Evolutionary conservation across 805 yeast genomes (phyloP), one percentile per base, ranked within the genome.

Genomic region (Isabelozyma heimii): DNA sequence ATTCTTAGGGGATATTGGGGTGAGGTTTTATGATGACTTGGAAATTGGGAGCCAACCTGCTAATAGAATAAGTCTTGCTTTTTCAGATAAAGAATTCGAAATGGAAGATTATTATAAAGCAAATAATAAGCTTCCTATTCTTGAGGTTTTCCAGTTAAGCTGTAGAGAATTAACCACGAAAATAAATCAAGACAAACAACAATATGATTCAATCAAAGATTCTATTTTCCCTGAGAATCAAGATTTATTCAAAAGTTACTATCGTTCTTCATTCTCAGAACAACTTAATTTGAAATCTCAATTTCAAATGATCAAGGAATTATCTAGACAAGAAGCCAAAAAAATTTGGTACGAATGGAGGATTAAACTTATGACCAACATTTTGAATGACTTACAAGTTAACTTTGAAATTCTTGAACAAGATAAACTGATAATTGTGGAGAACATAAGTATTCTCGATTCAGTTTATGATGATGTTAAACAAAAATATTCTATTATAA

Each of bases 301-400:
- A 50, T 71, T 83, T 44, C 62, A 73, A 49, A 50, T 76, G 10
- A 65, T 83, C 40, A 81, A 81, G 57, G 77, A 73, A 28, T 77
- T 65, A 50, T 72, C 87, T 0, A 69, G 82, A 28, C 68, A 75
- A 28, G 80, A 79, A 56, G 81, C 88, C 0, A 73, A 70, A 49
- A 75, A 73, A 37, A 77, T 77, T 0, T 84, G 89, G 88, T 80
- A 79, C 54, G 77, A 75, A 44, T 84, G 89, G 90, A 66, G 88
- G 51, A 60, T 69, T 10, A 80, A 80, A 51, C 72, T 83, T 43
- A 58, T 79, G 5, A 66, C 69, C 20, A 82, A 80, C 39, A 66
- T 83, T 13, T 57, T 75, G 30, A 61, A 54, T 14, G 70, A 70
- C 38, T 53, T 73, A 16, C 52, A 59, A 20, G 52, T 44, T 26